Evolutionary conservation across 1,139 yeast genomes (phyloP), one percentile per base, ranked within the genome.

Genomic region (Scheffersomyces titani): DNA sequence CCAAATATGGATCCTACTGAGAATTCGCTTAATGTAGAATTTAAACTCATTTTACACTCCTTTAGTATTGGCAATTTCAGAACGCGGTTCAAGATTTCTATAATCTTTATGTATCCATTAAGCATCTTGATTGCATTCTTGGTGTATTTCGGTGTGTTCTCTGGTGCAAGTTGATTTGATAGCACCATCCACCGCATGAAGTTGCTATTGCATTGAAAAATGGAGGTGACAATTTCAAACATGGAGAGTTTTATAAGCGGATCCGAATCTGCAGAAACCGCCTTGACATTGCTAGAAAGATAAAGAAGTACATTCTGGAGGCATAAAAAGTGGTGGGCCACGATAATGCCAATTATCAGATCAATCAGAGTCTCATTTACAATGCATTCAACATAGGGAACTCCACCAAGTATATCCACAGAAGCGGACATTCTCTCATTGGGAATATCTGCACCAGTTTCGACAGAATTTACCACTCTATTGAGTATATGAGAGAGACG

Each of bases 261-360:
- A 50, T 65, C 65, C 20, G 56, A 52, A 24, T 57, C 58, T 9
- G 52, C 47, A 18, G 57, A 36, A 6, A 70, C 53, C 7, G 52
- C 18, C 21, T 65, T 64, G 48, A 71, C 51, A 52, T 71, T 65
- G 9, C 56, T 50, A 1, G 76, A 66, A 4, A 69, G 52, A 47
- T 64, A 61, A 56, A 75, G 78, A 11, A 75, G 60, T n/a, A 70
- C 44, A 49, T 71, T 65, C 60, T 76, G 81, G 11, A 75, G 58
- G 7, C 65, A 54, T 49, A 76, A 62, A 58, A 76, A 74, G 59
- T 75, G 75, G 57, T 65, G 73, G 11, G 80, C 75, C 44, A 72
- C 62, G 6, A 73, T 61, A 19, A 70, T 56, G 49, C 49, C 49
- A 7, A 46, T 46, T 13, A 46, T 46, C 20, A 19, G 49, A 18